Evolutionary conservation across 768 basidiomycete species (phyloP), one percentile per base, ranked within the genome.

Genomic region (Boletellus ananiceps): DNA sequence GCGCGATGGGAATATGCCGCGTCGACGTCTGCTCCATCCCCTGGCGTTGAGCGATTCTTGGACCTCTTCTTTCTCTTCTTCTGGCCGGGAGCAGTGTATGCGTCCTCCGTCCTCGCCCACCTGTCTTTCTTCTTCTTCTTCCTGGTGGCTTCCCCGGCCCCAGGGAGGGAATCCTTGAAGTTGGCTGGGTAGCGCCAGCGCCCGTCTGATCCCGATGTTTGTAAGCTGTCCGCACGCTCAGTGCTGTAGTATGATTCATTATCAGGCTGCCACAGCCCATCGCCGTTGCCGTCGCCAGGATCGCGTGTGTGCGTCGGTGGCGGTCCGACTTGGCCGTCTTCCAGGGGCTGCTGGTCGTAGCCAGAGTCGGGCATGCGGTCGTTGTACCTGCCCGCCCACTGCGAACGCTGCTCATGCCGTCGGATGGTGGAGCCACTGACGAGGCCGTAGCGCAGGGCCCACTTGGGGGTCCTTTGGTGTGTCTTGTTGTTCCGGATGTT

Each of bases 401-500:
- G 86, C 39, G 84, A 89, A 64, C 86, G 87, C 52, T 76, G 79
- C 61, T 85, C 79, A 47, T 86, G 84, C 61, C 93, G 86, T 57
- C 80, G 76, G 63, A 88, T 84, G 57, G 86, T 83, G 32, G 83
- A 74, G 19, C 81, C 84, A 65, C 93, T 83, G 54, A 97, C 82
- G 39, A 97, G 86, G 34, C 94, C 94, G 66, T 91, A 91, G 55
- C 86, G 80, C 68, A 88, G 76, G 0, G 86, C 86, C 94, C 94
- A 97, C 69, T 96, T 94, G 16, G 94, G 94, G n/a, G 94, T 96
- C 38, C 94, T 83, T 13, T 78, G 75, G 64, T 88, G 80, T 59
- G 82, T 94, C 76, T 94, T 91, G 75, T 97, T 97, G 72, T 96
- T 97, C 49, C 94, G 78, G 56, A 97, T 83, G 69, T 96, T 96